Evolutionary conservation across 108 stramenopile species (phyloP).

Genomic region (Conticribra weissflogii): DNA sequence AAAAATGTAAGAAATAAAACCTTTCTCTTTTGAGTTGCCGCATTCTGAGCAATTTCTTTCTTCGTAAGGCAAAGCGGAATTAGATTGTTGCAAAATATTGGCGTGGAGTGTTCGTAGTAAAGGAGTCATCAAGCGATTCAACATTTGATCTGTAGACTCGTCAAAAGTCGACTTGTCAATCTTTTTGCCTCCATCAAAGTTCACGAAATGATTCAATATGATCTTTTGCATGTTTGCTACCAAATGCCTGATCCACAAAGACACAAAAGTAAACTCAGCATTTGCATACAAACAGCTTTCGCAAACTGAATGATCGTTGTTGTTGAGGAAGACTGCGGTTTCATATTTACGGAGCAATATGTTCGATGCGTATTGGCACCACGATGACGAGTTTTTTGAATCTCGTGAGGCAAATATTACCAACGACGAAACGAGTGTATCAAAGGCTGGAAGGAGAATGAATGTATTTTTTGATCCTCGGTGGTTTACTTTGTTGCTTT

Average conservation of each 20-base stretch:
- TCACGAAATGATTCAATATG: conserved; percentile 4
- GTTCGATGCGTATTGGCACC: conserved; percentile 33
- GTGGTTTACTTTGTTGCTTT: conserved; percentile 12
- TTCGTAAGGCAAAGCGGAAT: not conserved
- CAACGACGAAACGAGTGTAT: conserved; percentile 23
- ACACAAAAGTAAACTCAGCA: conserved; percentile 9
- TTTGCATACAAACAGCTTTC: not conserved
- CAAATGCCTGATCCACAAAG: conserved; percentile 32
- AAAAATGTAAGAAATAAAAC: conserved; percentile 31
- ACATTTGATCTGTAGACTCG: conserved; percentile 10
- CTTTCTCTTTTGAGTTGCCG: not conserved
- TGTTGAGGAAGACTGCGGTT: conserved; percentile 1
- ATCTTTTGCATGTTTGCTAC: conserved; percentile 27
- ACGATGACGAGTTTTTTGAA: conserved; percentile 13
- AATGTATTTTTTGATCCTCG: not conserved
- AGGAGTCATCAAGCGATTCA: conserved; percentile 39
- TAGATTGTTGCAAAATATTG: conserved; percentile 19
- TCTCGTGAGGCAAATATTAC: conserved; percentile 13
- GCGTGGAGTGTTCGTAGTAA: conserved; percentile 31
- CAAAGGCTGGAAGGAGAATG: conserved; percentile 38
- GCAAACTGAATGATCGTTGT: not conserved
- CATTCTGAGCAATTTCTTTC: not conserved
- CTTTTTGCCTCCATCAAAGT: conserved; percentile 1
- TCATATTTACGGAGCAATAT: conserved; percentile 19
- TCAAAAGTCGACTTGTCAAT: conserved; percentile 1